Conservation (phyloP, 179 eudicot species). For the Silene noctiflora region DNA sequence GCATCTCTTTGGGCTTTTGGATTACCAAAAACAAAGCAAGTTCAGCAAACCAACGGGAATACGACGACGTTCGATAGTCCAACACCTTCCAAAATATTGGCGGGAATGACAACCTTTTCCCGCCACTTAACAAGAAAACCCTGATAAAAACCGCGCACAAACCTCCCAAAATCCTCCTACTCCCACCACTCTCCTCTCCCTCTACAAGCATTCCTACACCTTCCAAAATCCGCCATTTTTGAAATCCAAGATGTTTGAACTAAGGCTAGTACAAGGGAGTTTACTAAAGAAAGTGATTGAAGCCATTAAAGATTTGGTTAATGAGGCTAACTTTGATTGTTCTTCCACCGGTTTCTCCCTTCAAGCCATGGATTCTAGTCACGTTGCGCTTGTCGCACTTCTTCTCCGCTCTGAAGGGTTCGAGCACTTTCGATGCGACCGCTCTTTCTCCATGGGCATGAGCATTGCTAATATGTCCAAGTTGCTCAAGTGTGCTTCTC, state of each 20-base stretch:
- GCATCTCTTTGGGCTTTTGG: background rate
- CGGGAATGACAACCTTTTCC: constrained; percentile 24
- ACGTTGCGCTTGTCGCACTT: constrained; percentile 67
- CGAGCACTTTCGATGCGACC: constrained; percentile 69
- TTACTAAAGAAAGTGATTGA: constrained; percentile 70
- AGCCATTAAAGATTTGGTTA: constrained; percentile 64
- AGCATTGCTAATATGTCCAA: constrained; percentile 54
- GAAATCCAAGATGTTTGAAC: constrained; percentile 50
- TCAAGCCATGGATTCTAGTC: constrained; percentile 81
- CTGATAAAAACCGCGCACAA: constrained; percentile 1
- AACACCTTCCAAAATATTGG: background rate
- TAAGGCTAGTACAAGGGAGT: constrained; percentile 63
- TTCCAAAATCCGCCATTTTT: background rate
- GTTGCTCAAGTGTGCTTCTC: constrained; percentile 67
- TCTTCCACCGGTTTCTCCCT: constrained; percentile 68
- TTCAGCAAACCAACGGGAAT: background rate
- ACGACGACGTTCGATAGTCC: background rate
- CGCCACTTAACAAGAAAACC: constrained; percentile 21
- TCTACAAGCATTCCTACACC: no score
- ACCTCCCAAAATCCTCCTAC: background rate
- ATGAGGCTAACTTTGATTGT: constrained; percentile 73
- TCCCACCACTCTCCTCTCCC: constrained; percentile 31
- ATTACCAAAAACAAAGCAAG: no score
- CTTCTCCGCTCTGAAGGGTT: constrained; percentile 70
- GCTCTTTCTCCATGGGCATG: constrained; percentile 70